phyloP scores from a whole-genome alignment of 768 basidiomycete genomes.

The Symmetrospora coprosmae region DNA sequence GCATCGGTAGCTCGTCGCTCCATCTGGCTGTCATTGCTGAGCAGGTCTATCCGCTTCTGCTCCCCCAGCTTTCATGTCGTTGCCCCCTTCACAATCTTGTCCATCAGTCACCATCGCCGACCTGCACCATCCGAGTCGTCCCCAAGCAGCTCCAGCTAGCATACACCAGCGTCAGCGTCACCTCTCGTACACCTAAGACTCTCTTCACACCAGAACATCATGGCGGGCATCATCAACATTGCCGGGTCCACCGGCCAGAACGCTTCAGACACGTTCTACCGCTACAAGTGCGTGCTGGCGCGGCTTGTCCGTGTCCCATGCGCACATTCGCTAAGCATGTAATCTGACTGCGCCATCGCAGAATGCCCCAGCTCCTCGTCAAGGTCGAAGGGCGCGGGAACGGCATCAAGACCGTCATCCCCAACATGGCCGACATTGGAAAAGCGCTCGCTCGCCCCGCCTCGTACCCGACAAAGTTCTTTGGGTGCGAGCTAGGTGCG shows the following conservation, averaged over 20 bases:
- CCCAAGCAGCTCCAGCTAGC: no score
- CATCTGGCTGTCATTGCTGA: no score
- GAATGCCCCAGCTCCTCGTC: conserved; percentile 85
- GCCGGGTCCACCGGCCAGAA: conserved; percentile 17
- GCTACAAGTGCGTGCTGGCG: conserved; percentile 20
- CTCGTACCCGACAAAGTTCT: conserved; percentile 93
- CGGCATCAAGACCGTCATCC: conserved; percentile 97
- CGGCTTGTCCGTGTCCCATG: no score
- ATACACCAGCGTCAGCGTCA: conserved; percentile 1
- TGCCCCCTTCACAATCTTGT: conserved; percentile 1
- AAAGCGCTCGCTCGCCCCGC: conserved; percentile 88
- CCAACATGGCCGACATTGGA: conserved; percentile 96
- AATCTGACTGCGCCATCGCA: no score
- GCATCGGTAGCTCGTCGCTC: no score
- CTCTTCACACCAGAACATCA: conserved; percentile 6
- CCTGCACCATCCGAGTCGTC: conserved; percentile 1
- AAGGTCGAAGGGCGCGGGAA: conserved; percentile 99
- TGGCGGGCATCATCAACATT: conserved; percentile 20
- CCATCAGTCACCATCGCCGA: conserved; percentile 12
- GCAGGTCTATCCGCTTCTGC: no score
- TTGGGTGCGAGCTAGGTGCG: conserved; percentile 94
- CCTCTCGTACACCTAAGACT: not conserved
- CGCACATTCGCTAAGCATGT: no score
- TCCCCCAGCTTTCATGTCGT: conserved; percentile 15
- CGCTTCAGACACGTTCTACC: conserved; percentile 19